phyloP scores from a whole-genome alignment of 768 basidiomycete species.

The Leccinum fibrillosum region DNA sequence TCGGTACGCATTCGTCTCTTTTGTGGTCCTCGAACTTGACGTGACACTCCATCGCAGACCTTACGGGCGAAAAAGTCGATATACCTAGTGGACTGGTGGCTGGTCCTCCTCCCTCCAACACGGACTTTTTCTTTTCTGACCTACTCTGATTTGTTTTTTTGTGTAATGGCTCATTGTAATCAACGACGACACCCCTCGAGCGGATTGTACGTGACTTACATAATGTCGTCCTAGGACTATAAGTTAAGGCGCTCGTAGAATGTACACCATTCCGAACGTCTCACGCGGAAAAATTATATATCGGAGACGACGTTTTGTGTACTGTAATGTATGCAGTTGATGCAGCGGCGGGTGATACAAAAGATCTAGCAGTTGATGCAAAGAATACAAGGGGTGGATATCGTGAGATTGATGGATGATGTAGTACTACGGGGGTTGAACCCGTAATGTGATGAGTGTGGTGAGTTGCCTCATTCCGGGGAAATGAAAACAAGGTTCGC shows the following conservation, averaged over 20 bases:
- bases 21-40: not conserved
- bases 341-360: conserved; percentile 38
- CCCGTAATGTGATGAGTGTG: conserved; percentile 48
- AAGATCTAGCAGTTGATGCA: conserved; percentile 27
- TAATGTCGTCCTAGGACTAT: not conserved
- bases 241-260: conserved; percentile 14
- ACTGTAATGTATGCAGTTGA: conserved; percentile 52
- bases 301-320: conserved; percentile 4
- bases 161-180: conserved; percentile 11
- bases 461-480: conserved; percentile 31
- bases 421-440: conserved; percentile 78
- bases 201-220: not conserved
- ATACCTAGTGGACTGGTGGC: conserved; percentile 77
- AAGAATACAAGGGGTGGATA: conserved; percentile 18
- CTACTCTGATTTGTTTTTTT: conserved; percentile 22
- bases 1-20: conserved; percentile 50
- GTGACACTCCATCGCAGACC: conserved; percentile 46
- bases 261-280: conserved; percentile 15
- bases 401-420: conserved; percentile 26
- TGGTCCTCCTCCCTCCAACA: conserved; percentile 76
- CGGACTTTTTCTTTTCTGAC: conserved; percentile 86
- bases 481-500: not conserved
- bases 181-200: not conserved
- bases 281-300: conserved; percentile 13
- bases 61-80: conserved; percentile 86